Evolutionary conservation across 2,329 filamentous ascomycete species (phyloP).

Genomic region (Fusarium nodosum): DNA sequence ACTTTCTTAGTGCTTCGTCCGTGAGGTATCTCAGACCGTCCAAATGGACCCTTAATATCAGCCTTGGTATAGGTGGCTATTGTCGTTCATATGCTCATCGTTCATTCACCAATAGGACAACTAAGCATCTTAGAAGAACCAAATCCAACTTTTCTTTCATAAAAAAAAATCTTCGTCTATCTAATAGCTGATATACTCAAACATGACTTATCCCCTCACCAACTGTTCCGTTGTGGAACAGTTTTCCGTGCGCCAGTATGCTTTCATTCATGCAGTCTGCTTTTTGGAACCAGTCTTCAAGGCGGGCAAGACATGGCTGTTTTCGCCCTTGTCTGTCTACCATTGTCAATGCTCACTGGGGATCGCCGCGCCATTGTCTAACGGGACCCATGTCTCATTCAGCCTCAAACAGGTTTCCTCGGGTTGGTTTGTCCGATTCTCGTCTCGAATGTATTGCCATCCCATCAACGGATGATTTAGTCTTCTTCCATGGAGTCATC

Average conservation of each 20-base stretch:
- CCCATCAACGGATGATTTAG: constrained; percentile 48
- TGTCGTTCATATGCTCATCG: constrained; percentile 8
- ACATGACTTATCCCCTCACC: constrained; percentile 14
- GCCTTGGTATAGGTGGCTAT: neutral
- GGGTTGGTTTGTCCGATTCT: constrained; percentile 14
- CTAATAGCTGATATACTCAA: constrained; percentile 16
- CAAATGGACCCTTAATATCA: constrained; percentile 15
- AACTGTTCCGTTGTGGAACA: constrained; percentile 37
- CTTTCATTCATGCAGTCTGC: constrained; percentile 36
- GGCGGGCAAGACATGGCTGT: constrained; percentile 30
- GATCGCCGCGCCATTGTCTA: constrained; percentile 21
- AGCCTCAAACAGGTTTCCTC: constrained; percentile 15
- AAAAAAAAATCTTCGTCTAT: constrained; percentile 36
- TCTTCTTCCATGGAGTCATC: constrained; percentile 69
- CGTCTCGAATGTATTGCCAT: constrained; percentile 22
- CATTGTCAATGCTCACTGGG: constrained; percentile 23
- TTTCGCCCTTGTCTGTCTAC: constrained; percentile 18
- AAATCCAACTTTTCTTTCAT: constrained; percentile 41
- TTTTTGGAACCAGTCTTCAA: constrained; percentile 7
- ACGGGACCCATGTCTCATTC: constrained; percentile 33
- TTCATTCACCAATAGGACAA: constrained; percentile 33
- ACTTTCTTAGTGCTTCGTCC: constrained; percentile 1
- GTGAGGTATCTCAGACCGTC: constrained; percentile 12
- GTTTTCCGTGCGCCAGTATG: constrained; percentile 36
- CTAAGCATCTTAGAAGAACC: constrained; percentile 34